A percentile compares a stretch with the other conserved stretches of the same genome.
phyloP scores from a whole-genome alignment of 2,329 filamentous ascomycete genomes.

The Thielaviopsis ethacetica region DNA sequence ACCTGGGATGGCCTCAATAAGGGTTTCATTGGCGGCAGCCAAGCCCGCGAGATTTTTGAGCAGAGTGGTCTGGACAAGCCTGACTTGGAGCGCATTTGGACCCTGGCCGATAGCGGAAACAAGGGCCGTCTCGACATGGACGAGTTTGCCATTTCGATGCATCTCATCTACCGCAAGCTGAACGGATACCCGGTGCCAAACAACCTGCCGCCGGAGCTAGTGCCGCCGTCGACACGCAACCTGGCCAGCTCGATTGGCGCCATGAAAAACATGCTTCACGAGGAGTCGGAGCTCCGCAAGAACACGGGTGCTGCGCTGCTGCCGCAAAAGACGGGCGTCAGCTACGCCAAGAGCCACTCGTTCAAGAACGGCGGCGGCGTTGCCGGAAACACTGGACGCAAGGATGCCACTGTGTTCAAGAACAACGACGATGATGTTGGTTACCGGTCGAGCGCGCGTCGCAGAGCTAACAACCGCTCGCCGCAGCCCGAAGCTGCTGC shows the following conservation, averaged over 20 bases:
- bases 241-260: constrained; percentile 85
- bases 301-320: constrained; percentile 77
- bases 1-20: constrained; percentile 93
- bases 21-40: constrained; percentile 79
- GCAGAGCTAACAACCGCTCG: constrained; percentile 60
- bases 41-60: constrained; percentile 92
- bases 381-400: constrained; percentile 46
- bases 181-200: constrained; percentile 89
- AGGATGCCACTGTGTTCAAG: constrained; percentile 92
- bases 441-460: constrained; percentile 85
- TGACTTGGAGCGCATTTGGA: constrained; percentile 89
- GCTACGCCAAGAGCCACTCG: constrained; percentile 90
- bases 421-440: constrained; percentile 89
- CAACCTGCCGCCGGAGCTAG: constrained; percentile 74
- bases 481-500: constrained; percentile 61
- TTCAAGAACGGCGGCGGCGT: constrained; percentile 47
- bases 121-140: constrained; percentile 89
- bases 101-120: constrained; percentile 81
- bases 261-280: constrained; percentile 74
- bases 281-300: constrained; percentile 82
- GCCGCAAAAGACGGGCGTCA: constrained; percentile 93
- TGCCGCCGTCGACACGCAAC: constrained; percentile 88
- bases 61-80: constrained; percentile 86
- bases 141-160: constrained; percentile 97
- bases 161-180: constrained; percentile 92